Evolutionary conservation across 2,329 filamentous ascomycete genomes (phyloP).

Genomic region (Dryadomyces quercus-mongolicae): DNA sequence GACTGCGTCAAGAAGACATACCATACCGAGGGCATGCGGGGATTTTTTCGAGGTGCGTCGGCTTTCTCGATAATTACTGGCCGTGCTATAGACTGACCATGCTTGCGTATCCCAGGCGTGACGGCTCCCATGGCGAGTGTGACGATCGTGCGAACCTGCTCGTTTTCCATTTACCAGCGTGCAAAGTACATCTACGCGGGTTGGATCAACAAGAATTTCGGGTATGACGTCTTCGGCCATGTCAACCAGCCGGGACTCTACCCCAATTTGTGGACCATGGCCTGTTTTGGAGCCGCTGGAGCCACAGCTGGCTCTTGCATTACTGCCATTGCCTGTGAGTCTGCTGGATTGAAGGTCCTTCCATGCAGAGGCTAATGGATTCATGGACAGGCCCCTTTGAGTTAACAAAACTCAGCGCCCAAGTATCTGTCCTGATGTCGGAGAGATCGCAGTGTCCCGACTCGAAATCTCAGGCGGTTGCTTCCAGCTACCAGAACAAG

Average conservation of each 20-base stretch:
- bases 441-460: conserved; percentile 34
- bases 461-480: conserved; percentile 44
- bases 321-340: conserved; percentile 60
- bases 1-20: conserved; percentile 70
- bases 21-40: conserved; percentile 55
- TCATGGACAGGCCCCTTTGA: conserved; percentile 69
- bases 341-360: neutral
- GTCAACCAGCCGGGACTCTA: conserved; percentile 59
- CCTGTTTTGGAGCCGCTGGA: conserved; percentile 67
- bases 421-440: conserved; percentile 70
- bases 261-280: conserved; percentile 60
- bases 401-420: conserved; percentile 77
- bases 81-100: neutral
- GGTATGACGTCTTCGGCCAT: conserved; percentile 58
- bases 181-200: conserved; percentile 62
- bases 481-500: conserved; percentile 63
- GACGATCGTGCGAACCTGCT: conserved; percentile 26
- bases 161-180: conserved; percentile 50
- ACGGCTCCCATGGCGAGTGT: conserved; percentile 59
- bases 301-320: conserved; percentile 71
- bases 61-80: neutral
- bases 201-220: conserved; percentile 55
- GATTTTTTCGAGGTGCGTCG: conserved; percentile 65
- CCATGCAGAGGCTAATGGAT: neutral
- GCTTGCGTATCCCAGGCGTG: conserved; percentile 55